A percentile compares a stretch with the other conserved stretches of the same genome.
phyloP scores from a whole-genome alignment of 306 rosid genomes.

The Lotus japonicus region DNA sequence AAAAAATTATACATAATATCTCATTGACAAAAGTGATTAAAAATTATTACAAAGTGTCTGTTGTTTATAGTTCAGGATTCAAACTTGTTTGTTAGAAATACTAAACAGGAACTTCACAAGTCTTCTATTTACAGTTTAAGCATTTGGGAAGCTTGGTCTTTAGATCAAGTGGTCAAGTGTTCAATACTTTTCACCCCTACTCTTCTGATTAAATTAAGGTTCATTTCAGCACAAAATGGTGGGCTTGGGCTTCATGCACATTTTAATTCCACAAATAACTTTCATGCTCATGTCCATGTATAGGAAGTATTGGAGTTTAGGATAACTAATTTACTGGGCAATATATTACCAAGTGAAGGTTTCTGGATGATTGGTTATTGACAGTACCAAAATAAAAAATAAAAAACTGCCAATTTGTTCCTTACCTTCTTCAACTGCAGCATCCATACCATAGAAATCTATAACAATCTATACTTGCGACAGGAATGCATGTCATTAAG shows the following conservation, averaged over 20 bases:
- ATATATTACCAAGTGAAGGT: neutral
- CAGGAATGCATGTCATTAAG: neutral
- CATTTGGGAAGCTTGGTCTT: neutral
- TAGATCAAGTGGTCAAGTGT: neutral
- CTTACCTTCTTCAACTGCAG: neutral
- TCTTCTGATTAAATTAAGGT: neutral
- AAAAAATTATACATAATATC: neutral
- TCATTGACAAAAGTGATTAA: neutral
- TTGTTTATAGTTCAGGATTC: neutral
- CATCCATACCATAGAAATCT: neutral
- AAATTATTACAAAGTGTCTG: neutral
- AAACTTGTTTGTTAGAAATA: conserved; percentile 1
- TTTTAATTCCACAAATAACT: neutral
- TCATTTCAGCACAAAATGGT: neutral
- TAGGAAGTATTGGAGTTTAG: neutral
- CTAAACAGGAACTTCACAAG: conserved; percentile 2
- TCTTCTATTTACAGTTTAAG: neutral
- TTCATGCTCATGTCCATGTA: neutral
- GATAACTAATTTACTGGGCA: neutral
- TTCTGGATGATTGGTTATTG: neutral
- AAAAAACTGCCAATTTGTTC: neutral
- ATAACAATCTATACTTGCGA: conserved; percentile 8
- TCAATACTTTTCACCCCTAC: neutral
- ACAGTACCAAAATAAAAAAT: neutral
- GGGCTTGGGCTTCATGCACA: neutral